A percentile compares a stretch with the other conserved stretches of the same genome.
Evolutionary conservation across 768 basidiomycete species (phyloP).

Genomic region (Boletus reticulatus): DNA sequence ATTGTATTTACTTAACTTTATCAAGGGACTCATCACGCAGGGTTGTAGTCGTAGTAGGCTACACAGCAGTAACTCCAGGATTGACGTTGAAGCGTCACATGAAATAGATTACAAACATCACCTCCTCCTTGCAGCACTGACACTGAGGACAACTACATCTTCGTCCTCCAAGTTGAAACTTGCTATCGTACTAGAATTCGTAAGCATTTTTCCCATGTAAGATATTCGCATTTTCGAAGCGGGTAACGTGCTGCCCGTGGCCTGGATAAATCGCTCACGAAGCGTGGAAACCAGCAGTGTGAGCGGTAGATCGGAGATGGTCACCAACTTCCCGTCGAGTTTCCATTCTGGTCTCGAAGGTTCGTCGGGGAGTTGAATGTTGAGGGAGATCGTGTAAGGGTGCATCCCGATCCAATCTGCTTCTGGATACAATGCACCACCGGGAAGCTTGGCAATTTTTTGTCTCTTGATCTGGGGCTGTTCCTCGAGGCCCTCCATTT

Average conservation of each 20-base stretch:
- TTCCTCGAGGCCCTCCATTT: constrained; percentile 72
- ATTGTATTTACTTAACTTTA: constrained; percentile 21
- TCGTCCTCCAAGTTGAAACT: constrained; percentile 91
- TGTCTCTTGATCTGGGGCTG: constrained; percentile 86
- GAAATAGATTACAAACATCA: constrained; percentile 23
- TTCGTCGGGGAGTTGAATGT: constrained; percentile 80
- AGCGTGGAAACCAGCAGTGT: constrained; percentile 84
- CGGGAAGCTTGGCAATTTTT: constrained; percentile 81
- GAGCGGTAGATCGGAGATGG: constrained; percentile 80
- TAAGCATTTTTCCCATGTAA: constrained; percentile 81
- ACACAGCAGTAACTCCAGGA: constrained; percentile 6
- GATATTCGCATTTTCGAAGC: constrained; percentile 80
- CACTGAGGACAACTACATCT: constrained; percentile 72
- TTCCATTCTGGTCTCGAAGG: constrained; percentile 91
- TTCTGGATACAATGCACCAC: constrained; percentile 81
- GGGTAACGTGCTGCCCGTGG: constrained; percentile 74
- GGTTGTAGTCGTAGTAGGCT: constrained; percentile 9
- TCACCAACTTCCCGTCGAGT: constrained; percentile 75
- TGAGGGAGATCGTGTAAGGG: constrained; percentile 85
- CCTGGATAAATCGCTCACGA: constrained; percentile 81
- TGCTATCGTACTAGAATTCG: constrained; percentile 82
- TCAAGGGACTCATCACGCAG: constrained; percentile 9
- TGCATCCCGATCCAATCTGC: constrained; percentile 90
- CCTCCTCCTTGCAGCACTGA: constrained; percentile 78
- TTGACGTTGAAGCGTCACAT: neutral